Evolutionary conservation across 306 rosid genomes (phyloP).

Genomic region (Elaeagnus macrophylla): DNA sequence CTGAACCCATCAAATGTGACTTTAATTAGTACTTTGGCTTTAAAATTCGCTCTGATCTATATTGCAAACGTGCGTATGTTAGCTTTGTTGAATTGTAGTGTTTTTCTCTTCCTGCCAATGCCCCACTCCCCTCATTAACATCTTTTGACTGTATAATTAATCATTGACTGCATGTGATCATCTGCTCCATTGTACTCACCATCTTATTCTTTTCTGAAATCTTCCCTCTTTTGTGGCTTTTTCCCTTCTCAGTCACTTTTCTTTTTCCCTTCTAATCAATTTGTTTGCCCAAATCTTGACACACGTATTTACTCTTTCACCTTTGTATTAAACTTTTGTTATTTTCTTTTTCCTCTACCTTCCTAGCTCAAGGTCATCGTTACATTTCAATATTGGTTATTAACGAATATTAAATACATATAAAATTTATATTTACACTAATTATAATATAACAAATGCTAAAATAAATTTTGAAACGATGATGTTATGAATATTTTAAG

Average conservation of each 20-base stretch:
- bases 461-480: too few relatives aligned
- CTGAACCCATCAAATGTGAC: not conserved
- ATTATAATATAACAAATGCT: too few relatives aligned
- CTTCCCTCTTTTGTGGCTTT: conserved; percentile 12
- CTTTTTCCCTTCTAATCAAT: conserved; percentile 44
- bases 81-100: not conserved
- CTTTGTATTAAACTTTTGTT: not conserved
- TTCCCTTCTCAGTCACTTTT: conserved; percentile 35
- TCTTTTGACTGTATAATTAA: not conserved
- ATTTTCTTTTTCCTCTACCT: not conserved
- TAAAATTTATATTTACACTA: too few relatives aligned
- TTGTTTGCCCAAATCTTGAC: conserved; percentile 45
- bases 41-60: not conserved
- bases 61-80: not conserved
- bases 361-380: too few relatives aligned
- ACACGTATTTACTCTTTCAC: conserved; percentile 10
- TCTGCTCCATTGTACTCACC: conserved; percentile 19
- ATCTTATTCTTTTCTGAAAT: conserved; percentile 15
- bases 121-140: not conserved
- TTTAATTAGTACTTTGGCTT: not conserved
- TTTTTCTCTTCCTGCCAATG: not conserved
- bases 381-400: too few relatives aligned
- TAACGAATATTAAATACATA: too few relatives aligned
- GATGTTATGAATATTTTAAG: too few relatives aligned
- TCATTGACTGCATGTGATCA: conserved; percentile 3